These are phyloP conservation scores for Aschersonia sp. DNA, from an alignment of 2,329 filamentous ascomycete genomes.

Conservation along the genomic window DNA sequence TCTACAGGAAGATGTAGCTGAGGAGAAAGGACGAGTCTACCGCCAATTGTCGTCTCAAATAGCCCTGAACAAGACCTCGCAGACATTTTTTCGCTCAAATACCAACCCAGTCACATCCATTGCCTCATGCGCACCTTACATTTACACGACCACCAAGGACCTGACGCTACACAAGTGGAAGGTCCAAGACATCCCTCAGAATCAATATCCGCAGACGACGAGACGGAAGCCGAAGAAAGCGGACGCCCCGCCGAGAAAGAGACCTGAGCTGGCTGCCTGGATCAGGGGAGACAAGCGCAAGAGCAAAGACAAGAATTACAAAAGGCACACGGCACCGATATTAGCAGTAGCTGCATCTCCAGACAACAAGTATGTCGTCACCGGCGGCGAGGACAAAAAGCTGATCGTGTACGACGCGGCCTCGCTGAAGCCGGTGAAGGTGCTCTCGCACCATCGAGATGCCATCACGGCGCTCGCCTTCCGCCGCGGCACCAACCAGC, in stretches of 20 bases:
- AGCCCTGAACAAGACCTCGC: conserved; percentile 50
- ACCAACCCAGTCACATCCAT: conserved; percentile 66
- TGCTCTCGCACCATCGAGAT: conserved; percentile 87
- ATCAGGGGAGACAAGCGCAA: conserved; percentile 47
- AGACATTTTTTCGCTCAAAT: conserved; percentile 66
- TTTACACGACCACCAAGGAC: conserved; percentile 84
- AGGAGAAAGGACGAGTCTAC: conserved; percentile 82
- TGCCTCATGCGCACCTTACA: conserved; percentile 63
- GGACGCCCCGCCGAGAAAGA: conserved; percentile 41
- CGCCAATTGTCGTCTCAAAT: conserved; percentile 62
- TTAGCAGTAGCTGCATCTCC: conserved; percentile 74
- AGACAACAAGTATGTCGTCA: conserved; percentile 82
- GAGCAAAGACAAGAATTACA: conserved; percentile 48
- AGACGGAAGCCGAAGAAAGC: conserved; percentile 44
- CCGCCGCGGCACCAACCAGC: conserved; percentile 73
- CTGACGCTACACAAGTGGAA: conserved; percentile 79
- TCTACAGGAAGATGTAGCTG: conserved; percentile 81
- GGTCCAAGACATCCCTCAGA: conserved; percentile 49
- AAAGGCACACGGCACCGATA: conserved; percentile 70
- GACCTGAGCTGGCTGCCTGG: conserved; percentile 48
- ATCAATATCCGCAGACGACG: conserved; percentile 46
- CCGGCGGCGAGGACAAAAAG: conserved; percentile 71
- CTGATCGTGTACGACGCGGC: conserved; percentile 81
- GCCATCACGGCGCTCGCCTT: conserved; percentile 77
- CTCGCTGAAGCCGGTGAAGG: conserved; percentile 61